Percentiles rank a stretch among this genome's conserved stretches.
These are phyloP conservation scores for Jacaranda mimosifolia DNA, from an alignment of 257 asterid species.

Conservation along the genomic window DNA sequence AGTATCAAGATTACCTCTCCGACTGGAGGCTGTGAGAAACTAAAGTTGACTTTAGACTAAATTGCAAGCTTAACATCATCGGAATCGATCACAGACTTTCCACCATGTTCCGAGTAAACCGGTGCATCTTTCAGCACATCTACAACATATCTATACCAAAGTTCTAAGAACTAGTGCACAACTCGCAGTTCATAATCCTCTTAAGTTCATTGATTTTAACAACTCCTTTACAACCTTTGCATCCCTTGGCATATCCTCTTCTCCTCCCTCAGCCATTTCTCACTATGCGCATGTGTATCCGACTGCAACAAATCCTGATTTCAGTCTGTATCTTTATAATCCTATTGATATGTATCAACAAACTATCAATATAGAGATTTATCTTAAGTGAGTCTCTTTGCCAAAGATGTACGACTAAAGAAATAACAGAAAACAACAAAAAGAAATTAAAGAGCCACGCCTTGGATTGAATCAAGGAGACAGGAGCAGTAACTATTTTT, in stretches of 20 bases:
- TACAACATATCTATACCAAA: slow-evolving; percentile 81
- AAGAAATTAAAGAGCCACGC: background rate
- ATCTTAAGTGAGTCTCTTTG: background rate
- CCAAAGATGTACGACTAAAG: slow-evolving; percentile 7
- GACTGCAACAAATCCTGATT: slow-evolving; percentile 5
- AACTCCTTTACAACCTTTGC: slow-evolving; percentile 84
- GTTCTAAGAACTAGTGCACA: slow-evolving; percentile 77
- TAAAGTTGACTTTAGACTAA: slow-evolving; percentile 84
- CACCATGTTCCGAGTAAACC: slow-evolving; percentile 86
- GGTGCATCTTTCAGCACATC: slow-evolving; percentile 87
- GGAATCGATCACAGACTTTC: slow-evolving; percentile 70
- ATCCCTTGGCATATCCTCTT: slow-evolving; percentile 83
- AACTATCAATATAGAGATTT: background rate
- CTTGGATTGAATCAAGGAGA: too few relatives aligned
- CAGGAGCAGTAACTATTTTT: too few relatives aligned
- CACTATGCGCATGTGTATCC: background rate
- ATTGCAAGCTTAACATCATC: slow-evolving; percentile 89
- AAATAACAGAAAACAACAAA: background rate
- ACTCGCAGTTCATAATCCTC: slow-evolving; percentile 91
- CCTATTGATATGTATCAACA: too few relatives aligned
- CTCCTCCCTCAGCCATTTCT: slow-evolving; percentile 73
- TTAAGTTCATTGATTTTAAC: slow-evolving; percentile 85
- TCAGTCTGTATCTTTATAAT: background rate
- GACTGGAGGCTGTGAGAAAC: slow-evolving; percentile 94
- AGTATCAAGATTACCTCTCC: slow-evolving; percentile 67